Evolutionary conservation across 2,329 filamentous ascomycete genomes (phyloP).

Genomic region (Sclerotiophoma versabilis): DNA sequence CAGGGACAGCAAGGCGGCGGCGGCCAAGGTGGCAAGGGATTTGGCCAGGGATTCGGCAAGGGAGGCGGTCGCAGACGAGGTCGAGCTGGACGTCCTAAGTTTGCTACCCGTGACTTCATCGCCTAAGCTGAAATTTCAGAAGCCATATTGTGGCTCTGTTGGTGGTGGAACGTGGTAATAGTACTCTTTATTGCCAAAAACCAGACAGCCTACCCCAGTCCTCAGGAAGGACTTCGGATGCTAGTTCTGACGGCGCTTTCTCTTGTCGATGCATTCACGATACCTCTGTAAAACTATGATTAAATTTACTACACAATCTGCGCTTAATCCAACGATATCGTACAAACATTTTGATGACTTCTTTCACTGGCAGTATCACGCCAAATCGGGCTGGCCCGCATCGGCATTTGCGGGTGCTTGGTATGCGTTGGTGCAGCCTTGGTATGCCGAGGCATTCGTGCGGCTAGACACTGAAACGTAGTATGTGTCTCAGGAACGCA

Average conservation of each 20-base stretch:
- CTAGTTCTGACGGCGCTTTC: slow-evolving; percentile 40
- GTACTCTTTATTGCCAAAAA: slow-evolving; percentile 35
- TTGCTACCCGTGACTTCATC: slow-evolving; percentile 43
- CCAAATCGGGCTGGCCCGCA: background rate
- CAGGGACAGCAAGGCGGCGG: slow-evolving; percentile 16
- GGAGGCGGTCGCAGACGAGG: slow-evolving; percentile 28
- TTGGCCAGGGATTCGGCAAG: slow-evolving; percentile 3
- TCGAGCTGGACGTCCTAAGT: slow-evolving; percentile 38
- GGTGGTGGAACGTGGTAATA: slow-evolving; percentile 38
- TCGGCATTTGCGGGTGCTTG: background rate
- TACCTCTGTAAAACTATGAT: slow-evolving; percentile 43
- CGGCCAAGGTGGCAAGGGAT: slow-evolving; percentile 4
- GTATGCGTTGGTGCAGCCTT: slow-evolving; percentile 3
- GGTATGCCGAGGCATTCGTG: slow-evolving; percentile 17
- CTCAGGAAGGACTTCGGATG: slow-evolving; percentile 32
- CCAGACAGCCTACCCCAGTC: slow-evolving; percentile 32
- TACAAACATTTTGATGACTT: background rate
- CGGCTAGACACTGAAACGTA: slow-evolving; percentile 16
- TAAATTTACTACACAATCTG: slow-evolving; percentile 3
- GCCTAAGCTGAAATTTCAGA: slow-evolving; percentile 28
- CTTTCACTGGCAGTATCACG: background rate
- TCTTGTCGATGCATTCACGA: slow-evolving; percentile 33
- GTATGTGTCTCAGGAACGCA: slow-evolving; percentile 9
- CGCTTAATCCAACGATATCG: background rate
- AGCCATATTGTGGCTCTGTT: background rate